A percentile compares a stretch with the other conserved stretches of the same genome.
These are phyloP conservation scores for Nemophila menziesii DNA, from an alignment of 257 asterid genomes.

Conservation along the genomic window DNA sequence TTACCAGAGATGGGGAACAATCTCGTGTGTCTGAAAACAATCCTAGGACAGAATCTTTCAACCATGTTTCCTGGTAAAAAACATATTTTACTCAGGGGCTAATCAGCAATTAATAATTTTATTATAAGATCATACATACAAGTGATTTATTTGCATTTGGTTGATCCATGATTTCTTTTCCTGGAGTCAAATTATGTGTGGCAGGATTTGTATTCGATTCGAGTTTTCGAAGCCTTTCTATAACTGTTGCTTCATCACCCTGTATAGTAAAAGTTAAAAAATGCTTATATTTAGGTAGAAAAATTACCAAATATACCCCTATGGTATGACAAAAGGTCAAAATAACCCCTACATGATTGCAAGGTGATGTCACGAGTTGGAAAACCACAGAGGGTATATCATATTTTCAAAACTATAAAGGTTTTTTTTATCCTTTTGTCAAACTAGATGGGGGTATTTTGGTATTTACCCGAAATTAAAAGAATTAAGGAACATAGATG, in stretches of 20 bases:
- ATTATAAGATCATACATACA: slow-evolving; percentile 27
- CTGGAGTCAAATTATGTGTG: slow-evolving; percentile 39
- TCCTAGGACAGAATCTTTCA: slow-evolving; percentile 71
- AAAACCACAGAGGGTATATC: too few species aligned
- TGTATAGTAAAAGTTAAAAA: slow-evolving; percentile 22
- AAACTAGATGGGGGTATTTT: too few species aligned
- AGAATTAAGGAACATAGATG: slow-evolving; percentile 12
- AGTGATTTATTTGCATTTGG: slow-evolving; percentile 49
- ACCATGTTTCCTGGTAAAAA: slow-evolving; percentile 68
- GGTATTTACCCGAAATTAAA: too few species aligned
- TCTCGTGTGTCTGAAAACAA: slow-evolving; percentile 82
- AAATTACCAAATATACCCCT: slow-evolving; percentile 9
- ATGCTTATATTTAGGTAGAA: slow-evolving; percentile 7
- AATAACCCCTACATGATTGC: too few species aligned
- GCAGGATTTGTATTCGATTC: slow-evolving; percentile 39
- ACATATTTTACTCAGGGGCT: slow-evolving; percentile 1
- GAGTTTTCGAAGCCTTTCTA: slow-evolving; percentile 65
- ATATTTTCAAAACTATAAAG: too few species aligned
- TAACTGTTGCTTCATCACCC: slow-evolving; percentile 78
- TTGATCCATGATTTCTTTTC: slow-evolving; percentile 42
- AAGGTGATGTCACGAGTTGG: too few species aligned
- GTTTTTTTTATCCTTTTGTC: too few species aligned
- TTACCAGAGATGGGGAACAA: slow-evolving; percentile 78
- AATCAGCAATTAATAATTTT: slow-evolving; percentile 3
- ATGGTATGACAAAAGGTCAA: too few species aligned